Conservation (phyloP, 2,329 filamentous ascomycete genomes). For the Camillea tinctor region DNA sequence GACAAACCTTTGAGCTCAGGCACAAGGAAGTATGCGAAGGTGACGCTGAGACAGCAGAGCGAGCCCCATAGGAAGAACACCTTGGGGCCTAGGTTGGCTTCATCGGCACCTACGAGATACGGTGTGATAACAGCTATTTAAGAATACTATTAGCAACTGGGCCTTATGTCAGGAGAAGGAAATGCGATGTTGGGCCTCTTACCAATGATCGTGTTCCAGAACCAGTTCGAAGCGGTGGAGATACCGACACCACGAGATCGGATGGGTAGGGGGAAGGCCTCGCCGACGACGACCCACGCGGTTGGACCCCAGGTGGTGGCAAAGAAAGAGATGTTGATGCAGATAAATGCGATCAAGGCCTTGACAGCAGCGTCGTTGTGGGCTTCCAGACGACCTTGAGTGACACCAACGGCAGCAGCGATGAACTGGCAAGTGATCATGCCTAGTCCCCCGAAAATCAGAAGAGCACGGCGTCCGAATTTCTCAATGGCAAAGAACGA, state of each 20-base stretch:
- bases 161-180: background rate
- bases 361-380: conserved; percentile 36
- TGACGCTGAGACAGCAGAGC: conserved; percentile 52
- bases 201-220: conserved; percentile 61
- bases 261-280: conserved; percentile 74
- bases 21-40: conserved; percentile 59
- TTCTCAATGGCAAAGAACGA: conserved; percentile 72
- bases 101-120: conserved; percentile 62
- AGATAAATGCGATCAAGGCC: conserved; percentile 72
- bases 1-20: conserved; percentile 74
- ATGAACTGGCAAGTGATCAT: conserved; percentile 72
- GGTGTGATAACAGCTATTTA: conserved; percentile 59
- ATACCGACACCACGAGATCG: conserved; percentile 69
- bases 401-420: conserved; percentile 60
- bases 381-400: conserved; percentile 33
- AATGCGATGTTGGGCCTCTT: conserved; percentile 1
- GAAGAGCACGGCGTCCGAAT: conserved; percentile 65
- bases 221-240: conserved; percentile 72
- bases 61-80: conserved; percentile 63
- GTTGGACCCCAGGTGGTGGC: conserved; percentile 72
- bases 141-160: conserved; percentile 6
- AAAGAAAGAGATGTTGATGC: conserved; percentile 79
- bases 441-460: conserved; percentile 66
- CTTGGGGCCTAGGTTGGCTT: conserved; percentile 39
- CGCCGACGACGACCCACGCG: conserved; percentile 69